phyloP scores from a whole-genome alignment of 2,329 filamentous ascomycete genomes.

The Coniochaeta hoffmannii region DNA sequence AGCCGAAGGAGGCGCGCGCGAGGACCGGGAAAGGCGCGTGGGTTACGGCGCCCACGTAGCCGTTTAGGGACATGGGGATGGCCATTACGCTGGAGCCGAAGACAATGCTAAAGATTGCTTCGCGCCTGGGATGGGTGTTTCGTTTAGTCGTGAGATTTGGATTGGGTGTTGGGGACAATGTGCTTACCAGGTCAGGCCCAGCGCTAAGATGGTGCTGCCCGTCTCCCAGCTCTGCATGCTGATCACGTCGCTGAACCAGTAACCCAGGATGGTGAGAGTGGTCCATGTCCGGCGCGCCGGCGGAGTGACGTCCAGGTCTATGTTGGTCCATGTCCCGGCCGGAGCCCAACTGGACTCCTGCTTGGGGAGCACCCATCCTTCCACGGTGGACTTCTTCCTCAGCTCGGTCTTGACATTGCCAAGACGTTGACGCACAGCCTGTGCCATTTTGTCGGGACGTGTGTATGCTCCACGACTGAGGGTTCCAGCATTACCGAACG shows the following conservation, averaged over 20 bases:
- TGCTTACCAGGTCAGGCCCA: conserved; percentile 14
- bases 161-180: neutral
- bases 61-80: conserved; percentile 8
- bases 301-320: conserved; percentile 13
- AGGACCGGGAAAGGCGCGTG: conserved; percentile 12
- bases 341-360: conserved; percentile 13
- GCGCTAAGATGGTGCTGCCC: conserved; percentile 14
- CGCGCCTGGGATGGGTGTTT: neutral
- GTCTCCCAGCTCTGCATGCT: conserved; percentile 16
- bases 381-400: conserved; percentile 5
- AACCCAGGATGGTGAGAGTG: conserved; percentile 15
- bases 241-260: conserved; percentile 17
- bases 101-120: conserved; percentile 8
- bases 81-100: conserved; percentile 9
- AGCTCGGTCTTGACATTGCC: neutral
- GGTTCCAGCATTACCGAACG: neutral
- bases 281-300: conserved; percentile 14
- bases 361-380: conserved; percentile 18
- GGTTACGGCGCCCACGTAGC: conserved; percentile 6
- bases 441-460: neutral
- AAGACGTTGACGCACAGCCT: neutral
- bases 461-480: neutral
- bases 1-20: conserved; percentile 14
- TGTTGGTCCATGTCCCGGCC: conserved; percentile 11
- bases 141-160: neutral